These are phyloP conservation scores for Aspergillus pseudoviridinutans DNA, from an alignment of 2,329 filamentous ascomycete species.

Conservation along the genomic window DNA sequence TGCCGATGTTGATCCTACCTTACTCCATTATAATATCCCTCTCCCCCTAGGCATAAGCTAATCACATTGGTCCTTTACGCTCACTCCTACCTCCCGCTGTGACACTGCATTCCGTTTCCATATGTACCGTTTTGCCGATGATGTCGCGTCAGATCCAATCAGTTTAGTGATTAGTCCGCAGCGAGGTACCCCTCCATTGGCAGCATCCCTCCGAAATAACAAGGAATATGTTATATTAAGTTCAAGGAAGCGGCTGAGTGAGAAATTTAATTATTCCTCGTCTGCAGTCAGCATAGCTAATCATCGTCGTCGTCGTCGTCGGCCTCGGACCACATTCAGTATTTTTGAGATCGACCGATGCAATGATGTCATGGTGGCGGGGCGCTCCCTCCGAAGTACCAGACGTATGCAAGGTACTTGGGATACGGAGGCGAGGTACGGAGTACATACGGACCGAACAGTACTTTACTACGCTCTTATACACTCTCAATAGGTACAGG, in stretches of 20 bases:
- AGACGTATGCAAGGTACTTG: too few species aligned
- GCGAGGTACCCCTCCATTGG: not conserved
- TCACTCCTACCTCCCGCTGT: not conserved
- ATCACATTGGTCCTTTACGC: not conserved
- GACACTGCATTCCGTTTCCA: not conserved
- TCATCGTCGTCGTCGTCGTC: not conserved
- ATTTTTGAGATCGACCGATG: not conserved
- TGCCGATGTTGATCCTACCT: not conserved
- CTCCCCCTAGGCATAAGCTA: not conserved
- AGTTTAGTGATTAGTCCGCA: too few species aligned
- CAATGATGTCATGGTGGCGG: not conserved
- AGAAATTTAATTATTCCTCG: too few species aligned
- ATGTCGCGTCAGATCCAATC: too few species aligned
- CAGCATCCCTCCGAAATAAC: too few species aligned
- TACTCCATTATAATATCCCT: not conserved
- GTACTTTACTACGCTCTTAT: too few species aligned
- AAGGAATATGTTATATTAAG: not conserved
- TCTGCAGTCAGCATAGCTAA: not conserved
- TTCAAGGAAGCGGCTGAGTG: not conserved
- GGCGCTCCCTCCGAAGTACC: not conserved
- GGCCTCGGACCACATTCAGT: not conserved
- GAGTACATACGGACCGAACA: too few species aligned
- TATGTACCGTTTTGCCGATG: not conserved
- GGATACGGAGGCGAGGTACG: too few species aligned
- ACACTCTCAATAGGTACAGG: too few species aligned